Evolutionary conservation across 495 filamentous ascomycete genomes (phyloP).

Genomic region (Talaromyces adpressus): DNA sequence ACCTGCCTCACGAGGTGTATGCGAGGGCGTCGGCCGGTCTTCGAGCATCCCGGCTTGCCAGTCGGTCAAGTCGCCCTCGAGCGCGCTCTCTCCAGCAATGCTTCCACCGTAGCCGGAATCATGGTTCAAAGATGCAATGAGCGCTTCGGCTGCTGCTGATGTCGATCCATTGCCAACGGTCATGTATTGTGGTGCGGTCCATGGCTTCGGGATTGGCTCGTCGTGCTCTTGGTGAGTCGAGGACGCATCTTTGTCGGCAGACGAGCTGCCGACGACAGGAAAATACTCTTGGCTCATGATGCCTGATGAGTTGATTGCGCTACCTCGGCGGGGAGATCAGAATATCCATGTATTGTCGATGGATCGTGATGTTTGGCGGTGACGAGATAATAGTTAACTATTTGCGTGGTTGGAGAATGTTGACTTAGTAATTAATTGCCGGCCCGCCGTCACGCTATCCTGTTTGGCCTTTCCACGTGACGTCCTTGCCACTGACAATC

Average conservation of each 20-base stretch:
- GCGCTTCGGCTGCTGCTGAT: constrained; percentile 61
- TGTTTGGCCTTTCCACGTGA: background rate
- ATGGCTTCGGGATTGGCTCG: constrained; percentile 25
- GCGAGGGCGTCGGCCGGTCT: constrained; percentile 57
- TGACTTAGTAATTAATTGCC: background rate
- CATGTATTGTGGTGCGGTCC: constrained; percentile 62
- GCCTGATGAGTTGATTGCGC: background rate
- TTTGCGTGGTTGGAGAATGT: background rate
- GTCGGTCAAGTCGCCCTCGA: constrained; percentile 37
- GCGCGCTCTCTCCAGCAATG: constrained; percentile 41
- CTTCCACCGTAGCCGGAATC: constrained; percentile 93
- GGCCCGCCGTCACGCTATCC: background rate
- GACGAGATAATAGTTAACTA: background rate
- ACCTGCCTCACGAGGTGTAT: constrained; percentile 39
- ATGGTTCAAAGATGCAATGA: constrained; percentile 65
- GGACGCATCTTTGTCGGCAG: constrained; percentile 29
- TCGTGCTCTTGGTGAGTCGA: constrained; percentile 27
- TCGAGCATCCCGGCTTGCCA: constrained; percentile 58
- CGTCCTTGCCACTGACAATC: background rate
- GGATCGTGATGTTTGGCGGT: background rate
- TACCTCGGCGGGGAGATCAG: background rate
- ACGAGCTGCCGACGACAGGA: constrained; percentile 35
- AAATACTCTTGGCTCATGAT: constrained; percentile 71
- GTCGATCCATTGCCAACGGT: constrained; percentile 79
- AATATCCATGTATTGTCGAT: constrained; percentile 5